A percentile compares a stretch with the other conserved stretches of the same genome.
Evolutionary conservation across 805 yeast genomes (phyloP).

Genomic region (Metschnikowia reukaufii): DNA sequence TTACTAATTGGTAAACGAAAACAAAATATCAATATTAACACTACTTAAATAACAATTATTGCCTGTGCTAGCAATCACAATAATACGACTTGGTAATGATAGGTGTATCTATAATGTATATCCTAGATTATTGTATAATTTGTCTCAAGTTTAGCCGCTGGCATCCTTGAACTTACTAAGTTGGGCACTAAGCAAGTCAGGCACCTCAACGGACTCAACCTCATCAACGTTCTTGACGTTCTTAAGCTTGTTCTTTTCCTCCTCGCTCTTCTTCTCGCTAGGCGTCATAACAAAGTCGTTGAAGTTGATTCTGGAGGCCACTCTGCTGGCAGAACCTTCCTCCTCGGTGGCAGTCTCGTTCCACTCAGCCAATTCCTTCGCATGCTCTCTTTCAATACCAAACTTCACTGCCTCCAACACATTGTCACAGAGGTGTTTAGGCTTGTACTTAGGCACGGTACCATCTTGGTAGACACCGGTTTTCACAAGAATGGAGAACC

Average conservation of each 20-base stretch:
- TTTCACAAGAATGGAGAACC: slow-evolving; percentile 83
- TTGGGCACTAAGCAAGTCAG: slow-evolving; percentile 47
- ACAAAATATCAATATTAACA: too few species aligned
- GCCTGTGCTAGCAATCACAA: too few species aligned
- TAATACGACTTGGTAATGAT: too few species aligned
- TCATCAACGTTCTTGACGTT: slow-evolving; percentile 26
- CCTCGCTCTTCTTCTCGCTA: slow-evolving; percentile 26
- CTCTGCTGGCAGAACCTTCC: slow-evolving; percentile 26
- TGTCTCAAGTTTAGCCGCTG: background rate
- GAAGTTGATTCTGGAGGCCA: slow-evolving; percentile 38
- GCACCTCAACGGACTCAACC: slow-evolving; percentile 51
- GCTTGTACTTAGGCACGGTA: slow-evolving; percentile 73
- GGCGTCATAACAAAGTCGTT: slow-evolving; percentile 49
- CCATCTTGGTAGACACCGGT: slow-evolving; percentile 87
- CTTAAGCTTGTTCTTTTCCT: slow-evolving; percentile 16
- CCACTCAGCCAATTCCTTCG: slow-evolving; percentile 72
- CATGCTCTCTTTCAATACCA: slow-evolving; percentile 81
- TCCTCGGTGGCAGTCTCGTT: slow-evolving; percentile 46
- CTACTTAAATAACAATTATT: background rate
- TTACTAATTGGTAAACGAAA: too few species aligned
- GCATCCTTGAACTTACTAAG: slow-evolving; percentile 38
- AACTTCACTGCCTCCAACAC: slow-evolving; percentile 81
- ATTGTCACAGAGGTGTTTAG: slow-evolving; percentile 69
- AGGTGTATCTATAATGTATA: too few species aligned
- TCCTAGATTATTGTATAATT: background rate